Percentiles rank a stretch among this genome's conserved stretches.
phyloP scores from a whole-genome alignment of 2,329 filamentous ascomycete species.

The Aspergillus sp. region DNA sequence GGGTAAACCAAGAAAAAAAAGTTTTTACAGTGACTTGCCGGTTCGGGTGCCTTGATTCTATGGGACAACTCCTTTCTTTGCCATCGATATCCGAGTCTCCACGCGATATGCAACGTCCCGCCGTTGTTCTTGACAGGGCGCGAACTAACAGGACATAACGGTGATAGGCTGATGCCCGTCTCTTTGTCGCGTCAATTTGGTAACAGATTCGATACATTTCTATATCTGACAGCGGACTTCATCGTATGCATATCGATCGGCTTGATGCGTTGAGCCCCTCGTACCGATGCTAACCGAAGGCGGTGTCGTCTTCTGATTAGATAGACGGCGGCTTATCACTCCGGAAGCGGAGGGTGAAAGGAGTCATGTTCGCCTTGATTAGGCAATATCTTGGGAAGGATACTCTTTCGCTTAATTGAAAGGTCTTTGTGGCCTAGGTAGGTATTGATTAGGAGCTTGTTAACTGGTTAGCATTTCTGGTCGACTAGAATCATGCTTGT shows the following conservation, averaged over 20 bases:
- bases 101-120: not conserved
- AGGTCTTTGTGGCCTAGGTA: too few species aligned
- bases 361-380: not conserved
- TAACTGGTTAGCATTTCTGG: too few species aligned
- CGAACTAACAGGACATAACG: not conserved
- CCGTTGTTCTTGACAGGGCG: not conserved
- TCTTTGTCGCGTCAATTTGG: not conserved
- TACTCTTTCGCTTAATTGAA: not conserved
- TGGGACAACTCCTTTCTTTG: slow-evolving; percentile 9
- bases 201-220: not conserved
- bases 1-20: slow-evolving; percentile 16
- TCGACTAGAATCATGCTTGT: too few species aligned
- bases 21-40: slow-evolving; percentile 17
- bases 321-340: not conserved
- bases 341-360: not conserved
- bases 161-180: not conserved
- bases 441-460: too few species aligned
- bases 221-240: not conserved
- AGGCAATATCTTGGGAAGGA: not conserved
- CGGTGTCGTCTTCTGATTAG: not conserved
- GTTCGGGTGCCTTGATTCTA: slow-evolving; percentile 15
- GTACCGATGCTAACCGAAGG: not conserved
- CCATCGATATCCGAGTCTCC: slow-evolving; percentile 18
- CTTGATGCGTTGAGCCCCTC: not conserved
- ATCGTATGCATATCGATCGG: not conserved